Conservation (phyloP, 2,329 filamentous ascomycete genomes). For the Cladosporium velox region DNA sequence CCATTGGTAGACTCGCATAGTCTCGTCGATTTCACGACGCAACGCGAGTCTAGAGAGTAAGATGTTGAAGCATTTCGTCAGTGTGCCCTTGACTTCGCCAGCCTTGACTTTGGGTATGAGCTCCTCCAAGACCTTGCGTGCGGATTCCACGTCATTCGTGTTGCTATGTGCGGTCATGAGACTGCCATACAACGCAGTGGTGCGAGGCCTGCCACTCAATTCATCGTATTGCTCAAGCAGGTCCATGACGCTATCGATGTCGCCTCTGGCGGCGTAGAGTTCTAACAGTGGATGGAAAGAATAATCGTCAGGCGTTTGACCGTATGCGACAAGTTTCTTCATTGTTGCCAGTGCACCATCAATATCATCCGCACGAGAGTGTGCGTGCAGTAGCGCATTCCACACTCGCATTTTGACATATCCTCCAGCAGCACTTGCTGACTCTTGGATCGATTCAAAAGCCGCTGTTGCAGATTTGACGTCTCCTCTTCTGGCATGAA, state of each 20-base stretch:
- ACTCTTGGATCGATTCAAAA: slow-evolving; percentile 60
- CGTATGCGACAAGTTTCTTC: slow-evolving; percentile 55
- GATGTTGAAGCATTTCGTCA: slow-evolving; percentile 74
- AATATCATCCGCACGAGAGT: slow-evolving; percentile 66
- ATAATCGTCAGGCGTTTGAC: slow-evolving; percentile 56
- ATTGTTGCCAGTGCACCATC: slow-evolving; percentile 67
- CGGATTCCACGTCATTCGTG: slow-evolving; percentile 49
- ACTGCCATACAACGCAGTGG: slow-evolving; percentile 61
- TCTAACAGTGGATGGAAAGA: slow-evolving; percentile 75
- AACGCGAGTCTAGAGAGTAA: slow-evolving; percentile 70
- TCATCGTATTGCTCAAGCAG: slow-evolving; percentile 64
- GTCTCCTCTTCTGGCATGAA: slow-evolving; percentile 70
- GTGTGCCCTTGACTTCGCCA: slow-evolving; percentile 52
- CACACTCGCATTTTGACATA: slow-evolving; percentile 61
- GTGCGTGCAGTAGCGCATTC: slow-evolving; percentile 76
- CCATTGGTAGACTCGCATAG: slow-evolving; percentile 55
- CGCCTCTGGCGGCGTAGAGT: slow-evolving; percentile 69
- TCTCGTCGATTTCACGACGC: slow-evolving; percentile 58
- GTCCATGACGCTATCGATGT: slow-evolving; percentile 67
- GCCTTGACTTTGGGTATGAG: slow-evolving; percentile 47
- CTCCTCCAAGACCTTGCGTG: slow-evolving; percentile 56
- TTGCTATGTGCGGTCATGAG: slow-evolving; percentile 64
- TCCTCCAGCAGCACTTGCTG: slow-evolving; percentile 25
- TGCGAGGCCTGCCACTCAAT: slow-evolving; percentile 52
- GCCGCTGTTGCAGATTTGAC: slow-evolving; percentile 58